Conservation (phyloP, 345 rosid genomes). For the Eucalyptus sp. region DNA sequence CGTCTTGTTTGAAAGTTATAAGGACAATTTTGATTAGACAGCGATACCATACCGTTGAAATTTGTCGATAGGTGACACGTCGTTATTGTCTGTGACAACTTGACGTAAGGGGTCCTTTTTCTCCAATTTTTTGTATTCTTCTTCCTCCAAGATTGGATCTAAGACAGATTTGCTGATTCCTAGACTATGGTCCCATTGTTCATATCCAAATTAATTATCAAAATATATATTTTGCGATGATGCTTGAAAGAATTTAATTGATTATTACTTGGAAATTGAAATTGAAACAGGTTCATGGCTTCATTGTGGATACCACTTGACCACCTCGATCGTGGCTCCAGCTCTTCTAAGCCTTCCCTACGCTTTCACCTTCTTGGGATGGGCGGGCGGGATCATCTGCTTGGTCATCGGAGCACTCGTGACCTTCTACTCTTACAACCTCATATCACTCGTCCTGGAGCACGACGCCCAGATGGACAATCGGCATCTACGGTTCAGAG, state of each 20-base stretch:
- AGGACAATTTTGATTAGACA: background rate
- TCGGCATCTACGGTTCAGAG: conserved; percentile 77
- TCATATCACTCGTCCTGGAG: conserved; percentile 64
- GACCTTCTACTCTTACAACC: conserved; percentile 72
- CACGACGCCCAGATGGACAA: conserved; percentile 52
- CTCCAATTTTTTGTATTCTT: background rate
- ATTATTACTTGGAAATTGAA: background rate
- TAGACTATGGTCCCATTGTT: background rate
- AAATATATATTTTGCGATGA: too few relatives aligned
- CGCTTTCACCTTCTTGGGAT: conserved; percentile 72
- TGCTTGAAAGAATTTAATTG: background rate
- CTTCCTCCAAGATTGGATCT: background rate
- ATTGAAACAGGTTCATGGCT: conserved; percentile 65
- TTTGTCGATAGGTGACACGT: too few relatives aligned
- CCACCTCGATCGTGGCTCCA: conserved; percentile 83
- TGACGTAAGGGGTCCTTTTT: background rate
- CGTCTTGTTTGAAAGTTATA: background rate
- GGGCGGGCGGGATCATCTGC: conserved; percentile 43
- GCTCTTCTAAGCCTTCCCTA: conserved; percentile 70
- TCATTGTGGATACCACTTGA: conserved; percentile 78
- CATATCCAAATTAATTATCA: background rate
- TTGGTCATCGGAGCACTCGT: conserved; percentile 53
- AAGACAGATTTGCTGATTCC: background rate
- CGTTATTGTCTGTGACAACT: background rate
- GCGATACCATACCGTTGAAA: background rate